phyloP scores from a whole-genome alignment of 768 basidiomycete species.

The Rhizopogon vinicolor region DNA sequence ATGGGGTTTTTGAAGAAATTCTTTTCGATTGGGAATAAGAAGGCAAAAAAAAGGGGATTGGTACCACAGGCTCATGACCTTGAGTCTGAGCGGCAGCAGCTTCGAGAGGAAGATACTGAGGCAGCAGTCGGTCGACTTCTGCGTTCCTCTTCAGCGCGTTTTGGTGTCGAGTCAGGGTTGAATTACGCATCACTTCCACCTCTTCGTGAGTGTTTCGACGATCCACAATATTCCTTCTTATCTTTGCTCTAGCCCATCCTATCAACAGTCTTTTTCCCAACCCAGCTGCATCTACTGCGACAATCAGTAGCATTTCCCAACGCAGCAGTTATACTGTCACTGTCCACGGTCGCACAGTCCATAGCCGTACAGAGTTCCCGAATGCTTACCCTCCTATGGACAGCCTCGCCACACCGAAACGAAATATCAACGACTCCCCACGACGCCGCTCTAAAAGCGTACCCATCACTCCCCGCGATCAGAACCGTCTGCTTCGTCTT shows the following conservation, averaged over 20 bases:
- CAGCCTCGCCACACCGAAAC: conserved; percentile 18
- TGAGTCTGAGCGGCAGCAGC: conserved; percentile 13
- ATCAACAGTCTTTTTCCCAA: conserved; percentile 52
- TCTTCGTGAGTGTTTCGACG: conserved; percentile 50
- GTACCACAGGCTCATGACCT: conserved; percentile 15
- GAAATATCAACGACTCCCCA: conserved; percentile 22
- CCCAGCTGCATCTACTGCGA: conserved; percentile 47
- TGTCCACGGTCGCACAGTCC: conserved; percentile 58
- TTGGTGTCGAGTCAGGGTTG: conserved; percentile 49
- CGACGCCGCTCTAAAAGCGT: conserved; percentile 26
- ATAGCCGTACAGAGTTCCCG: conserved; percentile 62
- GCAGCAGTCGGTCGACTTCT: conserved; percentile 46
- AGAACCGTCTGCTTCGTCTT: conserved; percentile 52
- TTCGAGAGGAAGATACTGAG: conserved; percentile 40
- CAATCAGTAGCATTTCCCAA: conserved; percentile 47
- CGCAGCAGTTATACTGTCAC: conserved; percentile 69
- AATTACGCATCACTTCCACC: conserved; percentile 60
- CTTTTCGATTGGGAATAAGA: conserved; percentile 65
- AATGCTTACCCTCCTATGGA: conserved; percentile 48
- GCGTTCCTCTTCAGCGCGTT: conserved; percentile 70
- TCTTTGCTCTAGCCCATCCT: conserved; percentile 50
- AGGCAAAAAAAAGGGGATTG: conserved; percentile 41
- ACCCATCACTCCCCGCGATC: conserved; percentile 40
- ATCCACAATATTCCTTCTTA: conserved; percentile 6
- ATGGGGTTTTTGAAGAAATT: conserved; percentile 74